Evolutionary conservation across 176 grass and related monocot genomes (phyloP).

Genomic region (Hsuehochloa calcarea): DNA sequence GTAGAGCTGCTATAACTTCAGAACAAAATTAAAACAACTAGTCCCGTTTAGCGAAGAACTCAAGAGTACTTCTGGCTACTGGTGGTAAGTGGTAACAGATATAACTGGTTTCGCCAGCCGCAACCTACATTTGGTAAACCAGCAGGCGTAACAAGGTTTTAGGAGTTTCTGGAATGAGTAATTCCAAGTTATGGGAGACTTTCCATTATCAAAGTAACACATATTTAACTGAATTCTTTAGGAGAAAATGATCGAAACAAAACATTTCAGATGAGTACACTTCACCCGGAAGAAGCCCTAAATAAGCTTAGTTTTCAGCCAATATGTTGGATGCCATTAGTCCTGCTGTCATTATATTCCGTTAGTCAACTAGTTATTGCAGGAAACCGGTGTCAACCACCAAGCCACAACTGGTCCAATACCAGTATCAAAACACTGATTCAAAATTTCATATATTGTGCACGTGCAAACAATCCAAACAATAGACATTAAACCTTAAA

Average conservation of each 20-base stretch:
- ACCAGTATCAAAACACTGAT: conserved; percentile 9
- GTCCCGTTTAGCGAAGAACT: background rate
- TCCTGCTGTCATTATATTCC: background rate
- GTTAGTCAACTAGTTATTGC: background rate
- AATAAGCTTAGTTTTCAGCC: background rate
- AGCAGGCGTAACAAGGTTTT: background rate
- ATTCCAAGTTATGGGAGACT: background rate
- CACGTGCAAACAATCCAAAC: conserved; percentile 3
- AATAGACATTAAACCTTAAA: background rate
- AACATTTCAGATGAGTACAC: background rate
- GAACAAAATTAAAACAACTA: background rate
- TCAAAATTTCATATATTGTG: background rate
- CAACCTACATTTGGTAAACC: background rate
- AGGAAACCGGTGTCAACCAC: background rate
- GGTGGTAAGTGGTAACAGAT: background rate
- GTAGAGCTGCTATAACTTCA: conserved; percentile 11
- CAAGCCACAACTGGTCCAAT: background rate
- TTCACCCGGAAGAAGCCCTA: background rate
- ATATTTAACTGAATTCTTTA: background rate
- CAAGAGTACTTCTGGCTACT: background rate
- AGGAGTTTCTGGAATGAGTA: background rate
- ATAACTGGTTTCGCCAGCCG: background rate
- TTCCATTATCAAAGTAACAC: background rate
- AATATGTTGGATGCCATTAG: background rate
- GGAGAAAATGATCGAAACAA: background rate